Conservation (phyloP, 192 early-diverging fungal genomes). For the Dispira parvispora region DNA sequence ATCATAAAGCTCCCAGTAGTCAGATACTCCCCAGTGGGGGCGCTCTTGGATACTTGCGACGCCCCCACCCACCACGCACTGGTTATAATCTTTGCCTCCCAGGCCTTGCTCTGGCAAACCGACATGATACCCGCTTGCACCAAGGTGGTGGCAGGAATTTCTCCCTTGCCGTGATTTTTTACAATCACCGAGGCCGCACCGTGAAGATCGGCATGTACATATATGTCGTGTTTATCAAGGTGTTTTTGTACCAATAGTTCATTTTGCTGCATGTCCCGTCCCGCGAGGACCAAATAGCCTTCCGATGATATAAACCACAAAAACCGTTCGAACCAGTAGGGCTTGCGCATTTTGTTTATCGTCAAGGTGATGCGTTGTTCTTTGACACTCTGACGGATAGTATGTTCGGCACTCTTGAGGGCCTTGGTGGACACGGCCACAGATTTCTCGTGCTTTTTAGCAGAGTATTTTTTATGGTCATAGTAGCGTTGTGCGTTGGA, state of each 20-base stretch:
- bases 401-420: slow-evolving; percentile 76
- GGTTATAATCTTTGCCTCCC: slow-evolving; percentile 94
- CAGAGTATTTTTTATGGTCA: slow-evolving; percentile 63
- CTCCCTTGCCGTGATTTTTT: slow-evolving; percentile 45
- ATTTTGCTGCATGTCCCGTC: slow-evolving; percentile 84
- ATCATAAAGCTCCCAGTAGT: slow-evolving; percentile 88
- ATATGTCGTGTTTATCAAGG: slow-evolving; percentile 52
- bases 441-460: slow-evolving; percentile 82
- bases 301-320: slow-evolving; percentile 89
- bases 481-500: slow-evolving; percentile 85
- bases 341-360: slow-evolving; percentile 75
- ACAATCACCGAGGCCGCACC: slow-evolving; percentile 81
- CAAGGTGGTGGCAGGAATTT: slow-evolving; percentile 75
- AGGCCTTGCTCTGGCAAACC: slow-evolving; percentile 83
- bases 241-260: slow-evolving; percentile 73
- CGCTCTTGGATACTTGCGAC: slow-evolving; percentile 75
- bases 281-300: slow-evolving; percentile 83
- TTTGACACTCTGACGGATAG: slow-evolving; percentile 67
- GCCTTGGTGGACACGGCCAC: slow-evolving; percentile 69
- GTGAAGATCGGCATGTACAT: slow-evolving; percentile 87
- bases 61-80: slow-evolving; percentile 88
- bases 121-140: slow-evolving; percentile 93
- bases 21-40: slow-evolving; percentile 82
- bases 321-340: slow-evolving; percentile 98
- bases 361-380: slow-evolving; percentile 53